phyloP scores from a whole-genome alignment of 306 rosid genomes.

The Prunus persica region DNA sequence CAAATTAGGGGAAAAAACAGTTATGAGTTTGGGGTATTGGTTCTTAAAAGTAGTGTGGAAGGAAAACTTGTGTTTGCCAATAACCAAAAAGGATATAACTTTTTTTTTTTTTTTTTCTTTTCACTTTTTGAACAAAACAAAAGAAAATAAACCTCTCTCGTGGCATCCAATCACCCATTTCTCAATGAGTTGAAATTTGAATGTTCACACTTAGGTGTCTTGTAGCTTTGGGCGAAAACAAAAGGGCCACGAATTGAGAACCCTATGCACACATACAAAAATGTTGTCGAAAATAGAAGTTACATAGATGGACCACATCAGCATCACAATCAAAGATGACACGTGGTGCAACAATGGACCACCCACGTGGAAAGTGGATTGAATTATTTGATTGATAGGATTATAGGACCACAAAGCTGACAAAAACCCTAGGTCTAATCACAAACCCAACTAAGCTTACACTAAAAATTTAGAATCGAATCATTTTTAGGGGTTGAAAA shows the following conservation, averaged over 20 bases:
- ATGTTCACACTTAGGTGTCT: background rate
- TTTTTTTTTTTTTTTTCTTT: no score
- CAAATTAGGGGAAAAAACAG: background rate
- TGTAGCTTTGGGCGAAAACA: background rate
- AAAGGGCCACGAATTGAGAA: background rate
- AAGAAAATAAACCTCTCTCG: background rate
- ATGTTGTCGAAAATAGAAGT: slow-evolving; percentile 1
- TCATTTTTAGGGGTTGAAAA: background rate
- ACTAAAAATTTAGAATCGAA: background rate
- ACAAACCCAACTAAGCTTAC: slow-evolving; percentile 32
- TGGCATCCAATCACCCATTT: background rate
- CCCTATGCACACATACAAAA: background rate
- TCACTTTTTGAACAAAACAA: background rate
- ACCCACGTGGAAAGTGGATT: slow-evolving; percentile 44
- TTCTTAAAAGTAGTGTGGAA: no score
- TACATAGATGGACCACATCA: slow-evolving; percentile 29
- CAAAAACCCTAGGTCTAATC: slow-evolving; percentile 39
- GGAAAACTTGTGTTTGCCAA: background rate
- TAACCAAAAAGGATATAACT: background rate
- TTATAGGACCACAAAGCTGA: slow-evolving; percentile 28
- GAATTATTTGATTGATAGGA: slow-evolving; percentile 38
- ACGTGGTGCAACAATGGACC: slow-evolving; percentile 32
- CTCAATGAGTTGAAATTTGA: background rate
- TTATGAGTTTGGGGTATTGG: background rate
- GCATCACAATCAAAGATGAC: slow-evolving; percentile 23